Base-by-base conservation (phyloP, 2,329 filamentous ascomycete species). In the Diaporthe eres region DNA sequence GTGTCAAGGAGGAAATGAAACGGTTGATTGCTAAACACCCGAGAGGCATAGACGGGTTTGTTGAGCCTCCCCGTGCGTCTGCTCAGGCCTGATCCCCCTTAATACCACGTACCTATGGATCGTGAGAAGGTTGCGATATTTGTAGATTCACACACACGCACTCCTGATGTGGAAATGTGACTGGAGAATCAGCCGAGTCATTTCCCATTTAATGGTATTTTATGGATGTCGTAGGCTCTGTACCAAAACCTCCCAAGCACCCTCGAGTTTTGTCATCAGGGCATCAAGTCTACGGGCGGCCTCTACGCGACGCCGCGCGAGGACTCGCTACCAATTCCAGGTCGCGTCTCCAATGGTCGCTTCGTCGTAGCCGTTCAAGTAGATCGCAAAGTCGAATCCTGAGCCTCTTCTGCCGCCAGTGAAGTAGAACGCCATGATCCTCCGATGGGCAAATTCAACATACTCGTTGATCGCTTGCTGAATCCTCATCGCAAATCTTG, bases 301-400 rank as follows among this genome's bases (percentile, higher is more conserved):
- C 28, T n/a, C 17, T 37, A 17, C 28, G 42, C 25, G 31, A 49
- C 44, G 17, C 19, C 44, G 17, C 12, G 17, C 44, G 28, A 47
- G 61, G 42, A 17, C 10, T 49, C 42, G 49, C 19, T 17, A 2
- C 61, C 28, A 63, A 10, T 19, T 19, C 60, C 60, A 63, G 19
- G 60, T 63, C 8, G 39, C 39, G 19, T 63, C 60, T 63, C 60
- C 60, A 63, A 63, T 25, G 42, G 60, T 63, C 5, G n/a, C n/a
- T 15, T 25, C 39, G 17, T 63, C 8, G 25, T 63, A 67, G 3
- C 61, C 61, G 17, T 67, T 19, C 10, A 67, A 67, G 17, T 67
- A 67, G 5, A 67, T 67, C 6, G 44, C 44, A 22, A 49, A 49
- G 10, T 67, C 42, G 2, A 49, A n/a, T 8, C 61, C 61, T 4